These are phyloP conservation scores for Imleria badia DNA, from an alignment of 768 basidiomycete genomes.

Conservation along the genomic window DNA sequence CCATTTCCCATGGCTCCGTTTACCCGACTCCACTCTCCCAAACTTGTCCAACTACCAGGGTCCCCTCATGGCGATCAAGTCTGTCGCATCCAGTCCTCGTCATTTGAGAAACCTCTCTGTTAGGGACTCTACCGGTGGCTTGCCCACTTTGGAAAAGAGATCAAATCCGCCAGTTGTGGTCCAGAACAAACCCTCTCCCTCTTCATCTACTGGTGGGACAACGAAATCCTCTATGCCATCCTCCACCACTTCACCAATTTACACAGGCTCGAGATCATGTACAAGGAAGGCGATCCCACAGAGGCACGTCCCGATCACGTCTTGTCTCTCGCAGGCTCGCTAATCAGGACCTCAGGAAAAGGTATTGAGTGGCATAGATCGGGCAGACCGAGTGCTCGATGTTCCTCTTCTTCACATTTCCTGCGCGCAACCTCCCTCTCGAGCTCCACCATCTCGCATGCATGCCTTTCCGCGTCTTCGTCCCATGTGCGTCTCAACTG, in stretches of 20 bases:
- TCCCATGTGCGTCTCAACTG: no score
- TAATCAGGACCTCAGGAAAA: no score
- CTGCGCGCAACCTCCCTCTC: no score
- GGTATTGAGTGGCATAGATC: no score
- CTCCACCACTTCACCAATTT: conserved; percentile 38
- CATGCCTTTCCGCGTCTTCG: no score
- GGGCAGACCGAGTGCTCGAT: no score
- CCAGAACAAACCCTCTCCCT: conserved; percentile 28
- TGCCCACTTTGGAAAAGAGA: conserved; percentile 27
- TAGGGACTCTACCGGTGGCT: conserved; percentile 23
- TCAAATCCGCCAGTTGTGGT: conserved; percentile 18
- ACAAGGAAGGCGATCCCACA: conserved; percentile 35
- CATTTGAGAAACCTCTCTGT: conserved; percentile 23
- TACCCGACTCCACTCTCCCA: conserved; percentile 20
- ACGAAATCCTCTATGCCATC: conserved; percentile 45
- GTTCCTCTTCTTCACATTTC: no score
- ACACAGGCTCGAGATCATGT: conserved; percentile 41
- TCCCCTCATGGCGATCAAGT: conserved; percentile 27
- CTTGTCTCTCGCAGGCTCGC: no score
- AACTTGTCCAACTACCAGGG: conserved; percentile 23
- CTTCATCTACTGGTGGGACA: conserved; percentile 44
- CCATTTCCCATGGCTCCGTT: conserved; percentile 26
- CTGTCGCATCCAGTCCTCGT: conserved; percentile 21
- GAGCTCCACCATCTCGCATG: no score
- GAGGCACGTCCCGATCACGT: conserved; percentile 47